Conservation (phyloP, 768 basidiomycete genomes). For the Lactarius hengduanensis region DNA sequence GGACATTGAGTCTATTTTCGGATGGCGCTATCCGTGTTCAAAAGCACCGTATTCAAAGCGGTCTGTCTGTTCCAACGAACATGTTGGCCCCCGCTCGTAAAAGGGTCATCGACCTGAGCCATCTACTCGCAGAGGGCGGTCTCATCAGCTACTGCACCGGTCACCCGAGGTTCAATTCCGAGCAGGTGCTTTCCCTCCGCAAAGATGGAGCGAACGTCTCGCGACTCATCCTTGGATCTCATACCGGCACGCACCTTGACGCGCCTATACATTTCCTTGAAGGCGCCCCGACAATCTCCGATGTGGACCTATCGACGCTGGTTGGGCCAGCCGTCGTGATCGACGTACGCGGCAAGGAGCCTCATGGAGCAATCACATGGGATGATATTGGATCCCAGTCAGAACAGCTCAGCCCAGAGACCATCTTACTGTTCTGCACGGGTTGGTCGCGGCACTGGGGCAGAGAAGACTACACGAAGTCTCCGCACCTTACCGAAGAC, state of each 20-base stretch:
- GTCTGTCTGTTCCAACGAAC: neutral
- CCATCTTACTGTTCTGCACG: conserved; percentile 58
- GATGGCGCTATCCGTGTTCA: conserved; percentile 1
- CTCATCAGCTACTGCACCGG: conserved; percentile 55
- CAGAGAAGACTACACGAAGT: conserved; percentile 50
- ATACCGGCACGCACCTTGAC: conserved; percentile 80
- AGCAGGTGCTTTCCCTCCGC: conserved; percentile 40
- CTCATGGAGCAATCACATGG: conserved; percentile 57
- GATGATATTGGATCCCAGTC: conserved; percentile 41
- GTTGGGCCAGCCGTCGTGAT: conserved; percentile 55
- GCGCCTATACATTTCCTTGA: conserved; percentile 71
- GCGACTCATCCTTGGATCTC: conserved; percentile 57
- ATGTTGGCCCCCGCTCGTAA: conserved; percentile 14
- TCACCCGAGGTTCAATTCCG: conserved; percentile 48
- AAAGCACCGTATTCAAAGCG: neutral
- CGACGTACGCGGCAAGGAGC: conserved; percentile 47
- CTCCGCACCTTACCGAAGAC: conserved; percentile 59
- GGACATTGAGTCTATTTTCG: neutral
- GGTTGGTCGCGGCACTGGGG: conserved; percentile 65
- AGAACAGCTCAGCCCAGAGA: conserved; percentile 40
- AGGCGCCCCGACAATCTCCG: conserved; percentile 55
- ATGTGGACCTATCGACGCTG: conserved; percentile 53
- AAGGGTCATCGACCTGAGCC: conserved; percentile 54
- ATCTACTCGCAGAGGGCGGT: conserved; percentile 42
- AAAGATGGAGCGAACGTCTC: conserved; percentile 53